A percentile compares a stretch with the other conserved stretches of the same genome.
Conservation (phyloP, 2,329 filamentous ascomycete genomes). For the Fusarium citri region DNA sequence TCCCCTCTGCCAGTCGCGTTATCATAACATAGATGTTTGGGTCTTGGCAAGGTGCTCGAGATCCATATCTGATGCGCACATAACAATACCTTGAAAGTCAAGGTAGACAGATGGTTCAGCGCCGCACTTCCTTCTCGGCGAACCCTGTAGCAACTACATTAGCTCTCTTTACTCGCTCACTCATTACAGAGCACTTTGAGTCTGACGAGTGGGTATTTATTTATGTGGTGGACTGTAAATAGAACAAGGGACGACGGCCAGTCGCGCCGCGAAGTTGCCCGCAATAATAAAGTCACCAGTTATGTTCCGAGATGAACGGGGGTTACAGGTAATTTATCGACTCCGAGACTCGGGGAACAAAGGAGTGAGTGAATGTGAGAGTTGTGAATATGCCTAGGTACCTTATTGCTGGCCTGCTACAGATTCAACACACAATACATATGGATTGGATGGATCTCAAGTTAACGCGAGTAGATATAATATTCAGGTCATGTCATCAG, state of each 20-base stretch:
- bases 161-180: not conserved
- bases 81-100: not conserved
- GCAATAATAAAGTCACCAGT: not conserved
- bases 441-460: not conserved
- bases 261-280: conserved; percentile 3
- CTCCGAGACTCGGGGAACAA: not conserved
- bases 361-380: not conserved
- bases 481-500: conserved; percentile 23
- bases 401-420: not conserved
- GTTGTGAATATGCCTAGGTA: not conserved
- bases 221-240: not conserved
- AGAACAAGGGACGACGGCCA: conserved; percentile 2
- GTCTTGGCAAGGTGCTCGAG: not conserved
- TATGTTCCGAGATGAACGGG: conserved; percentile 7
- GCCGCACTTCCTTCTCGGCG: not conserved
- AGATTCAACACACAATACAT: not conserved
- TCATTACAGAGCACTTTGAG: not conserved
- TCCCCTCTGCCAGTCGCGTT: not conserved
- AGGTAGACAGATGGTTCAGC: not conserved
- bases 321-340: not conserved
- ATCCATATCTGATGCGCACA: not conserved
- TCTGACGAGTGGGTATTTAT: not conserved
- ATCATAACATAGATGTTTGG: not conserved
- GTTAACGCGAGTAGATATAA: not conserved
- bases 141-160: not conserved